Percentiles rank a stretch among this genome's conserved stretches.
These are phyloP conservation scores for Aureobasidium sp. DNA, from an alignment of 2,329 filamentous ascomycete genomes.

Conservation along the genomic window DNA sequence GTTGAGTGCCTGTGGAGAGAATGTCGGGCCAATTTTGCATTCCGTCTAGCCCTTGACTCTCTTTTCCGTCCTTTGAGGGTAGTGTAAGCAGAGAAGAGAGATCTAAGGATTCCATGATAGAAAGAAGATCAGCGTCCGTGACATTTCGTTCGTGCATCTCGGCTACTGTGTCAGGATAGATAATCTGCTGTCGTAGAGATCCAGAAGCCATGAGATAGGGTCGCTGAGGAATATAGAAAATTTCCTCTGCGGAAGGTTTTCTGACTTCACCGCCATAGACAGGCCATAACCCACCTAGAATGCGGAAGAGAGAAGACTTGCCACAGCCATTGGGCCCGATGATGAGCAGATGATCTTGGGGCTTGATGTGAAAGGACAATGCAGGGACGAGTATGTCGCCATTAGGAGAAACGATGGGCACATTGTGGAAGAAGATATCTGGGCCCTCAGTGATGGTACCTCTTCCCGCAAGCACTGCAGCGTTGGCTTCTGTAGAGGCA, in stretches of 20 bases:
- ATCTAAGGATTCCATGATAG: conserved; percentile 70
- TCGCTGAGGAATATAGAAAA: conserved; percentile 96
- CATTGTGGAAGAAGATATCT: conserved; percentile 77
- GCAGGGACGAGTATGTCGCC: conserved; percentile 84
- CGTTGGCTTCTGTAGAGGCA: conserved; percentile 72
- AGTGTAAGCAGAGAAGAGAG: conserved; percentile 66
- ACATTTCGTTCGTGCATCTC: conserved; percentile 81
- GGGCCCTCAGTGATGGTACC: conserved; percentile 75
- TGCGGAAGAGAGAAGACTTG: conserved; percentile 92
- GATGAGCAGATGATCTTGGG: conserved; percentile 85
- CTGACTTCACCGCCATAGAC: conserved; percentile 91
- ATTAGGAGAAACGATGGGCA: conserved; percentile 95
- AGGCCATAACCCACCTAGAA: conserved; percentile 92
- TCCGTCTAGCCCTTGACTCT: conserved; percentile 65
- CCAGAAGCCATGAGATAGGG: conserved; percentile 89
- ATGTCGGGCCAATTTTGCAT: conserved; percentile 97
- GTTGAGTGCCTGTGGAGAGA: conserved; percentile 84
- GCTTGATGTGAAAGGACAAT: conserved; percentile 78
- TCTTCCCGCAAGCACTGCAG: conserved; percentile 72
- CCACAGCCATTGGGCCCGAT: conserved; percentile 96
- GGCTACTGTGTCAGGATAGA: conserved; percentile 83
- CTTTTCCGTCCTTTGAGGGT: conserved; percentile 9
- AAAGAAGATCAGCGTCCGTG: conserved; percentile 71
- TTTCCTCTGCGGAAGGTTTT: conserved; percentile 85
- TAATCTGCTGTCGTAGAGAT: conserved; percentile 90